Conservation (phyloP, 345 rosid genomes). For the Eucalyptus urophylla region DNA sequence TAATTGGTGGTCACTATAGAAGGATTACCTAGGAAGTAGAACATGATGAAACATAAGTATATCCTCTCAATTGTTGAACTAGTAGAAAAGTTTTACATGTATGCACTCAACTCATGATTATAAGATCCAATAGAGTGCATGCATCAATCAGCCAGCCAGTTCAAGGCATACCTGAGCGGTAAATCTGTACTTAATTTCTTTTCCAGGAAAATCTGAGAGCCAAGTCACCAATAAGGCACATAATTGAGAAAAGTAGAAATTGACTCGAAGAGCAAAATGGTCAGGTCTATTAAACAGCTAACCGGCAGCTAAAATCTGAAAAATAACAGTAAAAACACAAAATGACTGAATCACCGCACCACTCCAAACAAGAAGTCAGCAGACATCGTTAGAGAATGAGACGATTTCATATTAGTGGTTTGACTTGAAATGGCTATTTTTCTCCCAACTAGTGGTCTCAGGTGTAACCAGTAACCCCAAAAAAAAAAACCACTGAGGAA, state of each 20-base stretch:
- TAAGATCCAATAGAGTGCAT: neutral
- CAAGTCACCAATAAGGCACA: neutral
- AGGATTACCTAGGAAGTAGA: neutral
- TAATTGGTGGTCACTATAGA: neutral
- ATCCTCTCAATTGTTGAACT: neutral
- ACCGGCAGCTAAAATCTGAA: neutral
- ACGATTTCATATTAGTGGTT: neutral
- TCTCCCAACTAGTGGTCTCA: neutral
- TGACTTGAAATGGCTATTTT: neutral
- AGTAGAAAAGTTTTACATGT: neutral
- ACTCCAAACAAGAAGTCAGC: neutral
- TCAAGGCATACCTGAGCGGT: constrained; percentile 22
- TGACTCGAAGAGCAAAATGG: neutral
- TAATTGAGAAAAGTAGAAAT: neutral
- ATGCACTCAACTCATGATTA: neutral
- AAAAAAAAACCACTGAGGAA: neutral
- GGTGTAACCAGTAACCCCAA: neutral
- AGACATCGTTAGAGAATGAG: neutral
- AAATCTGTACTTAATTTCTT: constrained; percentile 17
- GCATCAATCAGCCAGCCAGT: neutral
- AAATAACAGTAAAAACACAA: neutral
- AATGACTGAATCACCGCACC: neutral
- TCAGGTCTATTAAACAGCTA: neutral
- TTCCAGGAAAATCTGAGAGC: constrained; percentile 12
- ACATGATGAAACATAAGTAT: neutral